Evolutionary conservation across 2,329 filamentous ascomycete genomes (phyloP).

Genomic region (Pseudogymnoascus sp.): DNA sequence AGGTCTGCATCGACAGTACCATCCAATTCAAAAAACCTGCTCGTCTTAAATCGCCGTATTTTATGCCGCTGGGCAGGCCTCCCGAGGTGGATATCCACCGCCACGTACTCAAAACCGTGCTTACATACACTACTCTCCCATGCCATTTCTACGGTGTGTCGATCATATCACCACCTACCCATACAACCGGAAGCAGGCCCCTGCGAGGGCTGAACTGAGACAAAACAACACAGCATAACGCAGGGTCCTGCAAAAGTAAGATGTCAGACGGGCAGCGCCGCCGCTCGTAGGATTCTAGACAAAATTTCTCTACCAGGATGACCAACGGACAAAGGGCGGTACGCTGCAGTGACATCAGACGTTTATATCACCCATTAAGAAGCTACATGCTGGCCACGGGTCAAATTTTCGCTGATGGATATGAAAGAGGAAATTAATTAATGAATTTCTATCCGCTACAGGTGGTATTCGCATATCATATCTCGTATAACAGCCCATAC

Average conservation of each 20-base stretch:
- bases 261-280: background rate
- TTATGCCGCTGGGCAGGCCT: background rate
- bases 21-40: background rate
- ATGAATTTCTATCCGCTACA: background rate
- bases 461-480: conserved; percentile 3
- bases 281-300: background rate
- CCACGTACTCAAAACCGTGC: background rate
- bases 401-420: background rate
- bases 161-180: background rate
- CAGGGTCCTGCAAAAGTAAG: background rate
- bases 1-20: background rate
- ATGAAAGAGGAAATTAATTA: background rate
- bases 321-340: background rate
- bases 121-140: background rate
- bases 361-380: background rate
- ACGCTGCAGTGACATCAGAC: background rate
- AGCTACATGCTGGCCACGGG: background rate
- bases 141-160: background rate
- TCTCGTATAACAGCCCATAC: background rate
- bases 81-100: background rate
- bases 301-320: background rate
- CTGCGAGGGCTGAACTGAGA: background rate
- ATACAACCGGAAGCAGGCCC: background rate
- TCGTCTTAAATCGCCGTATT: background rate
- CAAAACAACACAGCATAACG: background rate